Percentiles rank a stretch among this genome's conserved stretches.
phyloP scores from a whole-genome alignment of 345 rosid species.

The Microthlaspi erraticum region DNA sequence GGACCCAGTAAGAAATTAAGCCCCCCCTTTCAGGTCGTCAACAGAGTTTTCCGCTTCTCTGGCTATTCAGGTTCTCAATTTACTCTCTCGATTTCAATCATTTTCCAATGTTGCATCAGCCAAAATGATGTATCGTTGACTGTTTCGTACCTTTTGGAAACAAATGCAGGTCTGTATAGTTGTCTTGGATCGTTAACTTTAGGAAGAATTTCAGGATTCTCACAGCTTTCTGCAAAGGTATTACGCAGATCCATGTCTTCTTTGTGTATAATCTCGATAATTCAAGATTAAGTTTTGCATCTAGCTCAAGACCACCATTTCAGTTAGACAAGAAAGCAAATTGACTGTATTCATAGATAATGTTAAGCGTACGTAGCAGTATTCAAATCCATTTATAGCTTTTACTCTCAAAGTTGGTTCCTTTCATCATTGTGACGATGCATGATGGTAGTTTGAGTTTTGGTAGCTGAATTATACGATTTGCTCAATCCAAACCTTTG shows the following conservation, averaged over 20 bases:
- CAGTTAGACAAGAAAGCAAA: background rate
- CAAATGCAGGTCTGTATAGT: constrained; percentile 71
- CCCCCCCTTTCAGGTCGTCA: constrained; percentile 55
- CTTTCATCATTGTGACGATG: background rate
- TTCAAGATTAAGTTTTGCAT: constrained; percentile 18
- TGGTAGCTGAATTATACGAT: background rate
- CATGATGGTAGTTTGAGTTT: background rate
- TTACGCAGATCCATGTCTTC: constrained; percentile 9
- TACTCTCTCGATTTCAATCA: background rate
- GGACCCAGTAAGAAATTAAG: constrained; percentile 61
- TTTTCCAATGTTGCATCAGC: background rate
- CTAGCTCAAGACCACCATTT: constrained; percentile 9
- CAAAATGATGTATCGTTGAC: background rate
- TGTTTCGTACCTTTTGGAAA: constrained; percentile 6
- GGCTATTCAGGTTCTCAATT: constrained; percentile 50
- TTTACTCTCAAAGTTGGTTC: constrained; percentile 7
- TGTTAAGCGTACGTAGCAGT: background rate
- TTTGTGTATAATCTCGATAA: background rate
- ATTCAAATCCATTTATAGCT: background rate
- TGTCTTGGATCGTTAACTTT: constrained; percentile 72
- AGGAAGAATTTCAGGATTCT: constrained; percentile 70
- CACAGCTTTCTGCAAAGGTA: constrained; percentile 86
- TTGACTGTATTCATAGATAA: background rate
- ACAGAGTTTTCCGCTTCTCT: constrained; percentile 63
- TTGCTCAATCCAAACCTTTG: background rate